Percentiles rank a stretch among this genome's conserved stretches.
Conservation (phyloP, 441 rosid genomes). For the Francoa sonchifolia region DNA sequence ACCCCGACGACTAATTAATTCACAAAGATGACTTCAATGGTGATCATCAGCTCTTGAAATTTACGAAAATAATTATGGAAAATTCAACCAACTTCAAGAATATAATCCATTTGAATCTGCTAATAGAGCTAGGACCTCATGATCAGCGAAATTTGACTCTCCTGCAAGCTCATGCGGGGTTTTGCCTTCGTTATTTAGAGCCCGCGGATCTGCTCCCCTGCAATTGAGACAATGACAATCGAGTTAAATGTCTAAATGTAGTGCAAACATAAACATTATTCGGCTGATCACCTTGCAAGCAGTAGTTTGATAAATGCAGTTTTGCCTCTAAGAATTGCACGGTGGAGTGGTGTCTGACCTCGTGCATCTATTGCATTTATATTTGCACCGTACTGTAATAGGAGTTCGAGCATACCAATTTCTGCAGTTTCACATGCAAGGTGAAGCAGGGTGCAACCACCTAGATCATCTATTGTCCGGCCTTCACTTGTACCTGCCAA, state of each 20-base stretch:
- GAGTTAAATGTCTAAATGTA: not conserved
- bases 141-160: slow-evolving; percentile 39
- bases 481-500: slow-evolving; percentile 25
- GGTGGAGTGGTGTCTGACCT: slow-evolving; percentile 72
- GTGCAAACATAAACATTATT: not conserved
- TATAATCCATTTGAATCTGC: slow-evolving; percentile 27
- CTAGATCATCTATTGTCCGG: slow-evolving; percentile 34
- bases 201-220: slow-evolving; percentile 88
- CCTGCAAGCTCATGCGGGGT: slow-evolving; percentile 40
- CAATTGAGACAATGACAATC: slow-evolving; percentile 12
- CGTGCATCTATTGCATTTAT: slow-evolving; percentile 52
- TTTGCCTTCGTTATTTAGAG: slow-evolving; percentile 38
- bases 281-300: slow-evolving; percentile 48
- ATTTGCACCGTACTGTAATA: slow-evolving; percentile 81
- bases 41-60: not conserved
- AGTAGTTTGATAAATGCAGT: slow-evolving; percentile 68
- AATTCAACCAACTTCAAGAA: not conserved
- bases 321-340: slow-evolving; percentile 48
- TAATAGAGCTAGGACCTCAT: slow-evolving; percentile 44
- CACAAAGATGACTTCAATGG: not conserved
- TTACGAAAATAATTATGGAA: slow-evolving; percentile 2
- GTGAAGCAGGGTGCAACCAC: slow-evolving; percentile 77
- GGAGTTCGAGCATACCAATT: slow-evolving; percentile 79
- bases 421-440: slow-evolving; percentile 81
- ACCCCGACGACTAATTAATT: not conserved